Evolutionary conservation across 2,329 filamentous ascomycete genomes (phyloP), one percentile per base, ranked within the genome.

Genomic region (Teratosphaeria nubilosa): DNA sequence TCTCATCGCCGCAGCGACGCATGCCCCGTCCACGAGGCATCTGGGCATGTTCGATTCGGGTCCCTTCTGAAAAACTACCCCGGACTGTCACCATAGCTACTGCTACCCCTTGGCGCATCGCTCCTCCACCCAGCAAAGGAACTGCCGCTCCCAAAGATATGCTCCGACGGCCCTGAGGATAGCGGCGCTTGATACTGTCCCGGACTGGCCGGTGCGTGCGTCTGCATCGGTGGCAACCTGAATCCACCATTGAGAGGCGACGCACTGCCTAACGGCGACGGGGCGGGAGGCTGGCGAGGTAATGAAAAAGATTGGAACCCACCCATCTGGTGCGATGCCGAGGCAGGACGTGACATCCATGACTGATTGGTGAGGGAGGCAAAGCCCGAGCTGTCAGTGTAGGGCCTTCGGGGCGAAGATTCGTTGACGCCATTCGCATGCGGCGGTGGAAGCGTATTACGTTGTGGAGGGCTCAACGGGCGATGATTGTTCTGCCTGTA

Each of bases 161-260:
- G 30, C 32, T 50, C 24, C 27, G 22, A 48, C 6, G 41, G 41
- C 34, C 13, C 34, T n/a, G 34, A 41, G 34, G 34, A 5, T n/a
- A 11, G 16, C 16, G 34, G 11, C 41, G 41, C 16, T 11, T 22
- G 41, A 48, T 48, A 48, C 41, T 48, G 41, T 5, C 41, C 41
- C 16, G 41, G 41, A 22, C 41, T 48, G 41, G 16, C n/a, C 20
- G 41, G 41, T 5, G 45, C 51, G 13, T 56, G 51, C 24, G 34
- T 55, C 57, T 59, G 59, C 51, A 63, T 63, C 2, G 61, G 59
- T 24, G 61, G 61, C 30, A 63, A 52, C 48, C 57, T 53, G 7
- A 61, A 34, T 20, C n/a, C 48, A 22, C 58, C 32, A n/a, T 20
- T 30, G 25, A 41, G 41, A 31, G n/a, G 34, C 54, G 50, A 45